phyloP scores from a whole-genome alignment of 2,329 filamentous ascomycete genomes.

The Trematosphaeria pertusa region DNA sequence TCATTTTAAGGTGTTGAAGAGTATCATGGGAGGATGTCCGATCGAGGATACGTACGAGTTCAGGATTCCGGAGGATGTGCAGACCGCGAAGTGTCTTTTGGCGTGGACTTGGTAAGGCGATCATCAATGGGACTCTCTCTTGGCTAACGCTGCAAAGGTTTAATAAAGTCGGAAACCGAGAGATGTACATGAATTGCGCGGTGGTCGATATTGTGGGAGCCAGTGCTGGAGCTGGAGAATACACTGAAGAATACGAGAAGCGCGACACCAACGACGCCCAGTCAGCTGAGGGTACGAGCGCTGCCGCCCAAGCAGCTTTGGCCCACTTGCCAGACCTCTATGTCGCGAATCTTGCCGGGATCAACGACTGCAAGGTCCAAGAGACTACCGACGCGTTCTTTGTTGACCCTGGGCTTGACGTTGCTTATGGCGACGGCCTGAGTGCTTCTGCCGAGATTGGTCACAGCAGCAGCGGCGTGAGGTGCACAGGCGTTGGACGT shows the following conservation, averaged over 20 bases:
- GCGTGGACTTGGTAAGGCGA: slow-evolving; percentile 66
- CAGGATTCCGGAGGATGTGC: slow-evolving; percentile 68
- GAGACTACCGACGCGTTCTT: slow-evolving; percentile 51
- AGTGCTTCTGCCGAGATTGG: slow-evolving; percentile 23
- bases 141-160: slow-evolving; percentile 51
- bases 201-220: slow-evolving; percentile 66
- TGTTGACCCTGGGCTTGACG: slow-evolving; percentile 49
- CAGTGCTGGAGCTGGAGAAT: slow-evolving; percentile 69
- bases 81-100: slow-evolving; percentile 67
- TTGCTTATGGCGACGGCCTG: slow-evolving; percentile 47
- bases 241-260: too few relatives aligned
- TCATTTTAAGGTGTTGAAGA: slow-evolving; percentile 73
- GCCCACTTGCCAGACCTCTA: slow-evolving; percentile 51
- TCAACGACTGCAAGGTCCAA: slow-evolving; percentile 50
- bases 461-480: slow-evolving; percentile 13
- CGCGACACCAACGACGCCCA: slow-evolving; percentile 1
- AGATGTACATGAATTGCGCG: slow-evolving; percentile 90
- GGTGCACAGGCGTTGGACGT: slow-evolving; percentile 28
- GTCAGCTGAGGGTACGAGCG: slow-evolving; percentile 9
- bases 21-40: slow-evolving; percentile 66
- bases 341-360: slow-evolving; percentile 51
- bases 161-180: slow-evolving; percentile 77
- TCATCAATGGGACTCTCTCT: background rate
- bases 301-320: slow-evolving; percentile 32
- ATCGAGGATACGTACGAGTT: slow-evolving; percentile 66